Evolutionary conservation across 148 eudicot species (phyloP), one percentile per base, ranked within the genome.

Genomic region (Spergularia bocconei): DNA sequence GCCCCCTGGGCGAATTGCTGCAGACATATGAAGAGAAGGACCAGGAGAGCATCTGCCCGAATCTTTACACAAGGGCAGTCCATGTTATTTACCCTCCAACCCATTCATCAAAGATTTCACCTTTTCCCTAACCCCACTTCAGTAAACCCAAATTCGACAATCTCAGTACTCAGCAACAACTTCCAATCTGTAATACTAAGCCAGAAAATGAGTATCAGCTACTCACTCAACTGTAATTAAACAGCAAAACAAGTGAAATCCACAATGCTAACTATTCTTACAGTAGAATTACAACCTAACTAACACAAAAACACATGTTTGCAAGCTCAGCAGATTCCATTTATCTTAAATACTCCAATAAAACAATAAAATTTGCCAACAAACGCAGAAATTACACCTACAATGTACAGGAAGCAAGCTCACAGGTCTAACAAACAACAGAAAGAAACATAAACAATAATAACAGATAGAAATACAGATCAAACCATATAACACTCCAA

Each of bases 61-160:
- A 85, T 79, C 82, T 79, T 80, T 70, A 67, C 72, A 64, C 38
- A 75, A 57, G 67, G 56, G 75, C 50, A 68, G 58, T 23, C 63
- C 60, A 48, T 41, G 21, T 44, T 68, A 85, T 84, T 80, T 86
- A 84, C 79, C 74, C 47, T 82, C 83, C 79, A 70, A 85, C 78
- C 85, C 92, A 90, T 90, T 82, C 85, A 81, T 84, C 83, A 78
- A 79, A 79, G 16, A 58, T 70, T 41, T 73, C 63, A 67, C 74
- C 73, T 73, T 57, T 41, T 59, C 16, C 17, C 71, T 55, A 74
- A 67, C 74, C 69, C 81, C 2, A 73, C 82, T 79, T 44, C 63
- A 70, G 63, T 63, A 59, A 29, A 60, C 66, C 41, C 17, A 29
- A 57, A 82, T 53, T 67, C 69, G 63, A 62, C 58, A 77, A 77